Conservation (phyloP, 2,329 filamentous ascomycete genomes). For the Chaetomium sp. region DNA sequence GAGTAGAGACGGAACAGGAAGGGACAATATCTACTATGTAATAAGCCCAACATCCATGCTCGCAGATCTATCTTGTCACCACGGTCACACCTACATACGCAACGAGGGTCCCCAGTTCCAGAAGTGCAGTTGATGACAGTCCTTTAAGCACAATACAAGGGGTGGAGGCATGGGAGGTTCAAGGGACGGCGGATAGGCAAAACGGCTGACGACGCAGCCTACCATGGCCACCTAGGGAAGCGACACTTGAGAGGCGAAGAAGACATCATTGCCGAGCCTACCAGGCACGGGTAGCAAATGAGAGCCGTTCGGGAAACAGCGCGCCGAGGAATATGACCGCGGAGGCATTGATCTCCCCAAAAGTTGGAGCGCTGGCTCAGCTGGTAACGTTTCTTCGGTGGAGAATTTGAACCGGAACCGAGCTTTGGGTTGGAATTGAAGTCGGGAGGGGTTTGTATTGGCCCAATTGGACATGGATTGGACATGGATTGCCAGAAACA, state of each 20-base stretch:
- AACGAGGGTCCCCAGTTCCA: background rate
- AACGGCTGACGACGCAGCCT: background rate
- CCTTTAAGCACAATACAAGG: background rate
- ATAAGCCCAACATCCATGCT: background rate
- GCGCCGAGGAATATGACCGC: background rate
- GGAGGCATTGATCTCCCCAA: background rate
- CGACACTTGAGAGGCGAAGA: background rate
- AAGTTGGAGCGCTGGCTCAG: background rate
- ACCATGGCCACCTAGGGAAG: background rate
- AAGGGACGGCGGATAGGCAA: background rate
- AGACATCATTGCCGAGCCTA: constrained; percentile 5
- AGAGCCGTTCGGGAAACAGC: background rate
- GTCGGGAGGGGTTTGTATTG: background rate
- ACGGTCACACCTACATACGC: too few species aligned
- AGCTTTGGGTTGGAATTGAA: background rate
- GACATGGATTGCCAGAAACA: background rate
- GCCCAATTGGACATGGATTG: background rate
- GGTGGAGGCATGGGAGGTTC: background rate
- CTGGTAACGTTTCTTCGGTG: background rate
- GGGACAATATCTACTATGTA: background rate
- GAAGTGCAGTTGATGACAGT: background rate
- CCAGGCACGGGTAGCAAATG: background rate
- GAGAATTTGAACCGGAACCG: background rate
- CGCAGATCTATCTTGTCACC: background rate
- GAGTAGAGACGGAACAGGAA: background rate